Percentiles rank a stretch among this genome's conserved stretches.
These are phyloP conservation scores for Phytophthora hibernalis DNA, from an alignment of 352 stramenopile genomes.

Conservation along the genomic window DNA sequence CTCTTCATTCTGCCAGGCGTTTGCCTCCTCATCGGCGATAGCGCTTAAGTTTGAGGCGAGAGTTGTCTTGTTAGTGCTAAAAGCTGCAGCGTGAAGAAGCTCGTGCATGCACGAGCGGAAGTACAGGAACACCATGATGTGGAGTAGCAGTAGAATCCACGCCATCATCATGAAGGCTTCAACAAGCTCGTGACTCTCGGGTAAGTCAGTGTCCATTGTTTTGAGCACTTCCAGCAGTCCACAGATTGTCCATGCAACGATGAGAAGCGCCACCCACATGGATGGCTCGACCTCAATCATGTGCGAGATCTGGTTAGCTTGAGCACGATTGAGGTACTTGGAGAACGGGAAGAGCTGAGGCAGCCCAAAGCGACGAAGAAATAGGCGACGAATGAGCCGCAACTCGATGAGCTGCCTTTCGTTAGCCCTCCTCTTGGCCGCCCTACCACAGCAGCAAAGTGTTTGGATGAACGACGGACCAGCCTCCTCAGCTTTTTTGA, in stretches of 20 bases:
- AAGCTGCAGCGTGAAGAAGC: conserved; percentile 23
- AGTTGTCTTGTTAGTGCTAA: conserved; percentile 27
- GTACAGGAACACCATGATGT: conserved; percentile 46
- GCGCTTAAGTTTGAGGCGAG: conserved; percentile 26
- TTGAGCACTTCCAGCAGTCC: conserved; percentile 41
- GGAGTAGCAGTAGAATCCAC: conserved; percentile 44
- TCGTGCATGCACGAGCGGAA: conserved; percentile 37
- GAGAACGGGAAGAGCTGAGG: conserved; percentile 66
- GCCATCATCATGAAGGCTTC: conserved; percentile 49
- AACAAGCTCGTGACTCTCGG: conserved; percentile 41
- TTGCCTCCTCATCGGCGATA: conserved; percentile 29
- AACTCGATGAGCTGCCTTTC: conserved; percentile 37
- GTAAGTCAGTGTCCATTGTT: conserved; percentile 18
- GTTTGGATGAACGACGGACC: conserved; percentile 22
- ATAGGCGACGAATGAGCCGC: conserved; percentile 50
- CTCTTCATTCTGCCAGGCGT: conserved; percentile 29
- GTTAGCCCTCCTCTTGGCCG: conserved; percentile 20
- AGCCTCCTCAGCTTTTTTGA: conserved; percentile 5
- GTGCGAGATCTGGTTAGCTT: conserved; percentile 77
- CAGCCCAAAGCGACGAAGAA: conserved; percentile 47
- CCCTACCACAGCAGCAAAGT: conserved; percentile 22
- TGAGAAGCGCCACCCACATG: conserved; percentile 62
- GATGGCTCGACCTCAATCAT: conserved; percentile 76
- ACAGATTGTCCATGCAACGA: conserved; percentile 45
- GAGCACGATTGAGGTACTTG: conserved; percentile 76